Base-by-base conservation (phyloP, 495 filamentous ascomycete genomes). In the Xylaria sp. region DNA sequence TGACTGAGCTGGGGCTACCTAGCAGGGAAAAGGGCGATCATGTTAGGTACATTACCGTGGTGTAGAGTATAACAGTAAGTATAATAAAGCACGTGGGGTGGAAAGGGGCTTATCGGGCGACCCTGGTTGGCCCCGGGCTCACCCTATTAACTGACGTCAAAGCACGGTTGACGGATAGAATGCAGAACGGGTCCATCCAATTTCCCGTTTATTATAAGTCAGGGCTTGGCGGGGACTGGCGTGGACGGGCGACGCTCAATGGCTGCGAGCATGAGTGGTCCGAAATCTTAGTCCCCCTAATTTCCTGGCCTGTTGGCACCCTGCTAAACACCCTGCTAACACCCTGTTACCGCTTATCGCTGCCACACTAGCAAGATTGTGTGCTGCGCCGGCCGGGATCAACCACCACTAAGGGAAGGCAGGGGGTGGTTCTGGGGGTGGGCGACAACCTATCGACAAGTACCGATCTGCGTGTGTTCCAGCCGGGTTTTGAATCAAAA, bases 41-140 rank as follows among this genome's bases (percentile, higher is more conserved):
- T 37, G 57, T 59, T 59, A 37, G 29, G 31, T 37, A 57, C 5
- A n/a, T n/a, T n/a, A n/a, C n/a, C n/a, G n/a, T n/a, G n/a, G n/a
- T n/a, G n/a, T n/a, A n/a, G 55, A 24, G 24, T 5, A 58, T 58
- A 35, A 37, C 44, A 46, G 19, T 46, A 46, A 8, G 33, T 67
- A 41, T 37, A 40, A 64, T 46, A 19, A 64, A 65, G 41, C 68
- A 70, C 57, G 58, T 70, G 68, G 68, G 59, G 68, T 37, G 31
- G 63, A 69, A 57, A 59, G 69, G 69, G 69, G 69, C 69, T 71
- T 71, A 71, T 71, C 69, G 59, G 50, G 17, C 2, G 46, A 19
- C 29, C 14, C n/a, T 41, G 64, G 67, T 69, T 68, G 66, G 66
- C 37, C 26, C 37, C 40, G 19, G 19, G 26, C 12, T 19, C 48